phyloP scores from a whole-genome alignment of 139 green algal species.

The Coelastrella sp. region DNA sequence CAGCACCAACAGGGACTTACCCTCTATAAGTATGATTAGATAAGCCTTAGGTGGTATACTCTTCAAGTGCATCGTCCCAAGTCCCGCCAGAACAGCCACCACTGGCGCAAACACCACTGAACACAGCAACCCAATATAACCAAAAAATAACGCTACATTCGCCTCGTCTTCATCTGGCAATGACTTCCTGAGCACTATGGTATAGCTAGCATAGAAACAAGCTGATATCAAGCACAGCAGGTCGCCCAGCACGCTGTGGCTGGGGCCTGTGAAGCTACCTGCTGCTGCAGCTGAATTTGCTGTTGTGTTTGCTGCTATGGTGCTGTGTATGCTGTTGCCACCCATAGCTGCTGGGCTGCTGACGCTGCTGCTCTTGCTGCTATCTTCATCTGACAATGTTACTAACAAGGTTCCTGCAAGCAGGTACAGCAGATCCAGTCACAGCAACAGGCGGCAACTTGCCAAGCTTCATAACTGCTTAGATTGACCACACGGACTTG shows the following conservation, averaged over 20 bases:
- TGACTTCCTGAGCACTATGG: slow-evolving; percentile 73
- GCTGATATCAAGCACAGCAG: slow-evolving; percentile 83
- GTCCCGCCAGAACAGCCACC: slow-evolving; percentile 23
- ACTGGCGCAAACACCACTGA: slow-evolving; percentile 54
- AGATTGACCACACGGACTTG: too few species aligned
- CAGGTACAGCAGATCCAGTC: not conserved
- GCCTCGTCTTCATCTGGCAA: slow-evolving; percentile 74
- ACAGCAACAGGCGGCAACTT: too few species aligned
- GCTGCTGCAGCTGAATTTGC: slow-evolving; percentile 1
- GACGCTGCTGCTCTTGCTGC: slow-evolving; percentile 18
- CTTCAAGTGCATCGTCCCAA: slow-evolving; percentile 46
- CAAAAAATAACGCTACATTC: slow-evolving; percentile 83
- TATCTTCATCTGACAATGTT: slow-evolving; percentile 69
- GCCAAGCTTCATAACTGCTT: too few species aligned
- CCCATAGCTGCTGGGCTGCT: not conserved
- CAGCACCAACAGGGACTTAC: too few species aligned
- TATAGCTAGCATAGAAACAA: slow-evolving; percentile 91
- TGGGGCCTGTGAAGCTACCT: not conserved
- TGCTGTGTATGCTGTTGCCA: slow-evolving; percentile 17
- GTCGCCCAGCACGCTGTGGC: slow-evolving; percentile 72
- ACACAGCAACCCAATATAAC: slow-evolving; percentile 85
- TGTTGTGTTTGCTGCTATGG: not conserved
- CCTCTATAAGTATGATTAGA: slow-evolving; percentile 62
- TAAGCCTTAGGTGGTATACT: slow-evolving; percentile 52
- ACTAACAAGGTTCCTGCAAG: slow-evolving; percentile 76